Evolutionary conservation across 768 basidiomycete species (phyloP).

Genomic region (Phaffia tasmanica): DNA sequence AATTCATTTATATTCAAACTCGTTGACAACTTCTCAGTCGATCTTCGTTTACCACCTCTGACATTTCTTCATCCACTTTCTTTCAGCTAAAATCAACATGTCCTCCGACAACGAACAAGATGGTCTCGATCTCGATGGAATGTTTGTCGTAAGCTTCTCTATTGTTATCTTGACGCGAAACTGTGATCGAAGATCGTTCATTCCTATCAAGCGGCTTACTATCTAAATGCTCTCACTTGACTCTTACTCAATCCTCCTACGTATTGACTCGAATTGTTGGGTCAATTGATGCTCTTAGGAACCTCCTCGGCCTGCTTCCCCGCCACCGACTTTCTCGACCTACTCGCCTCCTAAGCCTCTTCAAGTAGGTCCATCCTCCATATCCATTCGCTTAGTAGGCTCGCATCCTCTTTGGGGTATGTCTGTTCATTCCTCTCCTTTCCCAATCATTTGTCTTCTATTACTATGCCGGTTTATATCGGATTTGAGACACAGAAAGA

Average conservation of each 20-base stretch:
- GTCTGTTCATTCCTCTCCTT: slow-evolving; percentile 26
- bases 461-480: background rate
- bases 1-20: too few relatives aligned
- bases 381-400: slow-evolving; percentile 56
- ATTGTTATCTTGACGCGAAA: too few relatives aligned
- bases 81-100: slow-evolving; percentile 26
- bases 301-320: slow-evolving; percentile 30
- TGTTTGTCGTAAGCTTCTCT: slow-evolving; percentile 30
- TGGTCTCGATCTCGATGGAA: slow-evolving; percentile 24
- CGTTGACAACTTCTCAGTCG: too few relatives aligned
- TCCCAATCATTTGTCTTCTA: background rate
- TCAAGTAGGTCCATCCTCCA: slow-evolving; percentile 42
- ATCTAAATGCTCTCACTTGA: background rate
- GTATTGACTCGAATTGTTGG: too few relatives aligned
- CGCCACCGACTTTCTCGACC: slow-evolving; percentile 29
- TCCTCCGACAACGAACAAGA: slow-evolving; percentile 32
- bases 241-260: background rate
- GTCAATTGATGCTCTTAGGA: slow-evolving; percentile 23
- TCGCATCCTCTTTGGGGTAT: slow-evolving; percentile 32
- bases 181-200: too few relatives aligned
- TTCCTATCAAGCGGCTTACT: too few relatives aligned
- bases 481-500: slow-evolving; percentile 42
- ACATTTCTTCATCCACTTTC: too few relatives aligned
- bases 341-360: slow-evolving; percentile 24
- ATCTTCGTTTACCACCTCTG: too few relatives aligned